These are phyloP conservation scores for Rhizopogon roseolus DNA, from an alignment of 768 basidiomycete genomes.

Conservation along the genomic window DNA sequence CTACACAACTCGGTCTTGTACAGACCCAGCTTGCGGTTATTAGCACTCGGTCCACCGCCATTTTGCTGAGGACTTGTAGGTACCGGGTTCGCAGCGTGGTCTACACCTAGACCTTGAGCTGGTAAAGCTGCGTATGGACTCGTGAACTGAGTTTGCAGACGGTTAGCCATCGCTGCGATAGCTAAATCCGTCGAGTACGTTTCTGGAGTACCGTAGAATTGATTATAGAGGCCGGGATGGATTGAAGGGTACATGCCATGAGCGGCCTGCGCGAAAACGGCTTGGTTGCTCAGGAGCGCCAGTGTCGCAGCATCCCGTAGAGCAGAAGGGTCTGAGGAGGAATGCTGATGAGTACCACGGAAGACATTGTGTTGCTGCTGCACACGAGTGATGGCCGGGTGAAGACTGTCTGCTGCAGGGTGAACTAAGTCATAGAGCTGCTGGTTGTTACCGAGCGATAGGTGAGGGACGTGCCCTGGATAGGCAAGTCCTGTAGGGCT, in stretches of 20 bases:
- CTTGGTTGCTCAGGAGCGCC: slow-evolving; percentile 54
- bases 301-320: slow-evolving; percentile 69
- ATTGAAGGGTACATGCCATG: slow-evolving; percentile 54
- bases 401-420: slow-evolving; percentile 43
- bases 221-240: slow-evolving; percentile 63
- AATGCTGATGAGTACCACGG: slow-evolving; percentile 75
- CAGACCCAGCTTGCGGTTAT: slow-evolving; percentile 84
- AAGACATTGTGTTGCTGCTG: slow-evolving; percentile 77
- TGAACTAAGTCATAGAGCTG: slow-evolving; percentile 80
- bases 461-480: slow-evolving; percentile 55
- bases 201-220: slow-evolving; percentile 64
- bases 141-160: slow-evolving; percentile 51
- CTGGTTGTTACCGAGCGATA: slow-evolving; percentile 70
- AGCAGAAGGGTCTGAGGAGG: slow-evolving; percentile 75
- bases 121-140: slow-evolving; percentile 51
- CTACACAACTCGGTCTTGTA: slow-evolving; percentile 90
- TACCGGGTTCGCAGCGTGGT: slow-evolving; percentile 33
- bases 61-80: slow-evolving; percentile 15
- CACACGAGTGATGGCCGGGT: slow-evolving; percentile 66
- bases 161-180: slow-evolving; percentile 53
- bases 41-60: slow-evolving; percentile 75
- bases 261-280: slow-evolving; percentile 39
- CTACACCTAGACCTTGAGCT: slow-evolving; percentile 37
- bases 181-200: slow-evolving; percentile 50
- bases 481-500: slow-evolving; percentile 53